Conservation (phyloP, 164 flowering plant species). For the Hamamelis virginiana region DNA sequence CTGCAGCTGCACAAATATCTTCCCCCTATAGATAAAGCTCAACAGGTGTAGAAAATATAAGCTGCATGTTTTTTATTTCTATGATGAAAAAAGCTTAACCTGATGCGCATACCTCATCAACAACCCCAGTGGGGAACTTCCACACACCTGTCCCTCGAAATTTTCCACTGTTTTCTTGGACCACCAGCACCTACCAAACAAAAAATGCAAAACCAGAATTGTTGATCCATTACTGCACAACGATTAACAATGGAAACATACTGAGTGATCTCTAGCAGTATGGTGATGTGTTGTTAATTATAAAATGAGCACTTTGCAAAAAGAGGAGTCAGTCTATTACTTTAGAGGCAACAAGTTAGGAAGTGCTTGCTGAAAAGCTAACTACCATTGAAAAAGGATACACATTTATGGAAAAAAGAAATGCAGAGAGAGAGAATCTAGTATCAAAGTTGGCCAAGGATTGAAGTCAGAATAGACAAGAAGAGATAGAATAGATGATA, state of each 20-base stretch:
- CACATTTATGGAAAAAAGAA: too few species aligned
- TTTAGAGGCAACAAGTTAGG: too few species aligned
- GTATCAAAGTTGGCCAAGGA: too few species aligned
- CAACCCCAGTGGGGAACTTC: slow-evolving; percentile 57
- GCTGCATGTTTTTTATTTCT: background rate
- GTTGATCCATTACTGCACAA: background rate
- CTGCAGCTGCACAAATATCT: slow-evolving; percentile 48
- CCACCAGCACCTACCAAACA: slow-evolving; percentile 36
- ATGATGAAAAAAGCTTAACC: background rate
- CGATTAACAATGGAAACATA: background rate
- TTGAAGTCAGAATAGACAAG: too few species aligned
- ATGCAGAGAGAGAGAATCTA: too few species aligned
- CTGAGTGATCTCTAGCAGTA: background rate
- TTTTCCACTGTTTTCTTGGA: slow-evolving; percentile 42
- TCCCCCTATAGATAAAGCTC: slow-evolving; percentile 42
- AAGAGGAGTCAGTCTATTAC: too few species aligned
- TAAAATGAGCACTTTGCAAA: background rate
- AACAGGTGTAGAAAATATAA: background rate
- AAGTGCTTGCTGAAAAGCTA: too few species aligned
- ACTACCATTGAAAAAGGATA: too few species aligned
- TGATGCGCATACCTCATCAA: slow-evolving; percentile 34
- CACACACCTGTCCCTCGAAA: slow-evolving; percentile 40
- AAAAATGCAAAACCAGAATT: background rate
- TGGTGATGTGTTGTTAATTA: background rate
- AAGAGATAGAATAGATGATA: too few species aligned